Evolutionary conservation across 371 early-diverging fungal species (phyloP).

Genomic region (Amoeboaphelidium protococcarum): DNA sequence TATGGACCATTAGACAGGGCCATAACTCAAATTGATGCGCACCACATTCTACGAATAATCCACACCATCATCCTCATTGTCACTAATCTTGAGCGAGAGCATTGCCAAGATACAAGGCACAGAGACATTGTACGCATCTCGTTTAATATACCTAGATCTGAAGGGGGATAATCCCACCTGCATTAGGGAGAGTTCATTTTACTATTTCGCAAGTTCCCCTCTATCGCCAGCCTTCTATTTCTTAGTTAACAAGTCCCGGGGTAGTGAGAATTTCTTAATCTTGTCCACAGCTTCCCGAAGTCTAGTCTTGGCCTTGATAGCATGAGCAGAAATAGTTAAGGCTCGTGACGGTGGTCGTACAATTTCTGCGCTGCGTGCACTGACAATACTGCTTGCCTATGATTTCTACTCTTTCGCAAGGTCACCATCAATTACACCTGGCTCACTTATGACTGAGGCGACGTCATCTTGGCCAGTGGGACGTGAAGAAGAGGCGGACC

Average conservation of each 20-base stretch:
- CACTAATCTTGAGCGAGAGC: background rate
- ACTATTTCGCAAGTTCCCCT: no score
- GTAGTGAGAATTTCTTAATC: background rate
- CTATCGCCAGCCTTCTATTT: no score
- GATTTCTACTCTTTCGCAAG: no score
- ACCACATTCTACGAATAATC: slow-evolving; percentile 6
- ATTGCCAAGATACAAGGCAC: background rate
- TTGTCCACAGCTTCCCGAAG: background rate
- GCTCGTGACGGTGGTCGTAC: no score
- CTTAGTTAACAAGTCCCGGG: background rate
- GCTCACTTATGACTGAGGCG: no score
- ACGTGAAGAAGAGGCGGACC: no score
- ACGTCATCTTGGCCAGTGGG: no score
- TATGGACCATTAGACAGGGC: slow-evolving; percentile 48
- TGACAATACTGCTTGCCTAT: no score
- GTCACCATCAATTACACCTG: no score
- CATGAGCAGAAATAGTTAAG: no score
- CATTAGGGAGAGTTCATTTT: slow-evolving; percentile 6
- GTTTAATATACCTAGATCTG: background rate
- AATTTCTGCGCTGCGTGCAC: no score
- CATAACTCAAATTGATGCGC: slow-evolving; percentile 45
- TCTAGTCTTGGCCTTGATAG: background rate
- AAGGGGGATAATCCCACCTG: background rate
- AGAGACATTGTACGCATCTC: background rate
- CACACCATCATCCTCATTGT: background rate